A percentile compares a stretch with the other conserved stretches of the same genome.
Conservation (phyloP, 805 yeast genomes). For the Kazachstania africana region DNA sequence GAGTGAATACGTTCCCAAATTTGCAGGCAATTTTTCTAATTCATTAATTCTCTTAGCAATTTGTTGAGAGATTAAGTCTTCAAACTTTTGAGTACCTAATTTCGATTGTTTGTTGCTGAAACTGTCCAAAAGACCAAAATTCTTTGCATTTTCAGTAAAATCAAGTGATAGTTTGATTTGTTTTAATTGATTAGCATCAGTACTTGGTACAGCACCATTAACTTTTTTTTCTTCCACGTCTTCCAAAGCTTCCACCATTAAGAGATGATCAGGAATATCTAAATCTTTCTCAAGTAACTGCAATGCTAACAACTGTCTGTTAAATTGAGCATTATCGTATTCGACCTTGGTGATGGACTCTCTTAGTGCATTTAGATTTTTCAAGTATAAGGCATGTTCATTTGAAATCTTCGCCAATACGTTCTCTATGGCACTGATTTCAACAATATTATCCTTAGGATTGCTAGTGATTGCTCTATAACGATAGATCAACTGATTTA, state of each 20-base stretch:
- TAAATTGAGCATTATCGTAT: constrained; percentile 37
- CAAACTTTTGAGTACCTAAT: constrained; percentile 41
- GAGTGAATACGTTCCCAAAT: constrained; percentile 46
- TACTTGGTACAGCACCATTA: not conserved
- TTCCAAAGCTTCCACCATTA: constrained; percentile 21
- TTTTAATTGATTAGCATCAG: not conserved
- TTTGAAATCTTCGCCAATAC: constrained; percentile 30
- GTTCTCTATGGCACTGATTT: constrained; percentile 34
- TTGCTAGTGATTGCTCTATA: constrained; percentile 21
- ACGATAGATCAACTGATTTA: constrained; percentile 23
- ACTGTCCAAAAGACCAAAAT: constrained; percentile 22
- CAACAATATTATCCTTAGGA: constrained; percentile 21
- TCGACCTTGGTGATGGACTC: constrained; percentile 10
- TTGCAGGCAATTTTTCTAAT: constrained; percentile 57
- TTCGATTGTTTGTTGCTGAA: constrained; percentile 21
- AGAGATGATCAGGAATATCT: constrained; percentile 47
- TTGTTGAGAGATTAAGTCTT: constrained; percentile 40
- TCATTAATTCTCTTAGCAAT: constrained; percentile 47
- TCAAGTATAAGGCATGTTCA: constrained; percentile 29
- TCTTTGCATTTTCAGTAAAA: constrained; percentile 21
- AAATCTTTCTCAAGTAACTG: constrained; percentile 55
- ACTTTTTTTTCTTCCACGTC: not conserved
- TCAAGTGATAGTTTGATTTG: constrained; percentile 22
- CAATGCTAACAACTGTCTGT: constrained; percentile 50
- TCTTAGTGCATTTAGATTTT: constrained; percentile 23